Evolutionary conservation across 768 basidiomycete species (phyloP).

Genomic region (Tylopilus vinaceipallidus): DNA sequence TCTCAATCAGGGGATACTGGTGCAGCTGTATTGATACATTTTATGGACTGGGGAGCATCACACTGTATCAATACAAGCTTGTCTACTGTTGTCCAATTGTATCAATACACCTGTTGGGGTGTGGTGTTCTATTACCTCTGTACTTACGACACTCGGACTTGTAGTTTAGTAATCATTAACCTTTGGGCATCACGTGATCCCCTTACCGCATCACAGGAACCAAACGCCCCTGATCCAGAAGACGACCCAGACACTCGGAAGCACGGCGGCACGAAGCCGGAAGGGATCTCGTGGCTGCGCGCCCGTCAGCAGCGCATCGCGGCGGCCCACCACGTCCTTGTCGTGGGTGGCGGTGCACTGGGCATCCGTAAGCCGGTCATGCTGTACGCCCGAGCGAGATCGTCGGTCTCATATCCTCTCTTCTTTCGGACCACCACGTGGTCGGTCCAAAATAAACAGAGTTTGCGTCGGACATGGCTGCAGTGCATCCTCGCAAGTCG

Average conservation of each 20-base stretch:
- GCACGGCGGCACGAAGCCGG: constrained; percentile 41
- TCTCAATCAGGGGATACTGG: too few relatives aligned
- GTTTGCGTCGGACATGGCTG: constrained; percentile 61
- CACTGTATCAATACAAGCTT: too few relatives aligned
- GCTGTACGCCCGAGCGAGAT: not conserved
- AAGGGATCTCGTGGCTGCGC: constrained; percentile 50
- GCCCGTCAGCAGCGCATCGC: constrained; percentile 49
- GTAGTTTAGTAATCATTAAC: too few relatives aligned
- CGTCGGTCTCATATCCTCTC: not conserved
- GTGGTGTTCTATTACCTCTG: too few relatives aligned
- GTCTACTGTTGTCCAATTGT: too few relatives aligned
- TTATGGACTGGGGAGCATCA: too few relatives aligned
- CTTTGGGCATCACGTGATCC: constrained; percentile 41
- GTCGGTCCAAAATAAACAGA: constrained; percentile 45
- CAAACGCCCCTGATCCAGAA: not conserved
- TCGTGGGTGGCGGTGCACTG: constrained; percentile 72
- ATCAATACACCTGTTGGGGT: too few relatives aligned
- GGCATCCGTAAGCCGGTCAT: constrained; percentile 57
- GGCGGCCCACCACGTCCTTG: constrained; percentile 48
- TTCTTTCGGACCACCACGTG: too few relatives aligned
- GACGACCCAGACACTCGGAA: not conserved
- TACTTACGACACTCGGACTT: too few relatives aligned
- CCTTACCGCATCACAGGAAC: not conserved
- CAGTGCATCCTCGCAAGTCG: constrained; percentile 47
- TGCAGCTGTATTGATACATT: too few relatives aligned